Evolutionary conservation across 106 monocot species (phyloP), one percentile per base, ranked within the genome.

Genomic region (Xerophyta viscosa): DNA sequence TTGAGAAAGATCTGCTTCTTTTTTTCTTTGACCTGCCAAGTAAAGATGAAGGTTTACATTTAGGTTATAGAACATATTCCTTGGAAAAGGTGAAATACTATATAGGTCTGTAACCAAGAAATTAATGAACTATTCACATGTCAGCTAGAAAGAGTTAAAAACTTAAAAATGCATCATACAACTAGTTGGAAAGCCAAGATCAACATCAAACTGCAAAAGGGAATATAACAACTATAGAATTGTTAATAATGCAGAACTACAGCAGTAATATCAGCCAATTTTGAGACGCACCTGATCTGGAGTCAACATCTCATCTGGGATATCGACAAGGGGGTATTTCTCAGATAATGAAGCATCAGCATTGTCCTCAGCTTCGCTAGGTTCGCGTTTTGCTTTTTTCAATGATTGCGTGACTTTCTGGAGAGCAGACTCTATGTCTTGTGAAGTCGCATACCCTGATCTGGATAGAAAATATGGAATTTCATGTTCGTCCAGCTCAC

Each of bases 1-100:
- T 89, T 85, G 27, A 96, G 62, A 66, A 96, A 89, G 41, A 66
- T 60, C 65, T 96, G 96, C 50, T 65, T 88, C 65, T 52, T 88
- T 60, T 96, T 96, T 61, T 88, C 96, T 58, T 89, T 85, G 22
- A 81, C 2, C 94, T 94, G 71, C 36, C 24, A 59, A 43, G 47
- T 20, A 58, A 18, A 21, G 33, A 29, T 18, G 9, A 6, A 39
- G n/a, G 5, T 21, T n/a, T n/a, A n/a, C n/a, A n/a, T n/a, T n/a
- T n/a, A n/a, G n/a, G n/a, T n/a, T n/a, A n/a, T n/a, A n/a, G n/a
- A n/a, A n/a, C n/a, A n/a, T n/a, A n/a, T n/a, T n/a, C n/a, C n/a
- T n/a, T n/a, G n/a, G n/a, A n/a, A n/a, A n/a, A n/a, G n/a, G n/a
- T n/a, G n/a, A n/a, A n/a, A n/a, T n/a, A n/a, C n/a, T n/a, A n/a